Evolutionary conservation across 345 rosid genomes (phyloP).

Genomic region (Citropsis articulata): DNA sequence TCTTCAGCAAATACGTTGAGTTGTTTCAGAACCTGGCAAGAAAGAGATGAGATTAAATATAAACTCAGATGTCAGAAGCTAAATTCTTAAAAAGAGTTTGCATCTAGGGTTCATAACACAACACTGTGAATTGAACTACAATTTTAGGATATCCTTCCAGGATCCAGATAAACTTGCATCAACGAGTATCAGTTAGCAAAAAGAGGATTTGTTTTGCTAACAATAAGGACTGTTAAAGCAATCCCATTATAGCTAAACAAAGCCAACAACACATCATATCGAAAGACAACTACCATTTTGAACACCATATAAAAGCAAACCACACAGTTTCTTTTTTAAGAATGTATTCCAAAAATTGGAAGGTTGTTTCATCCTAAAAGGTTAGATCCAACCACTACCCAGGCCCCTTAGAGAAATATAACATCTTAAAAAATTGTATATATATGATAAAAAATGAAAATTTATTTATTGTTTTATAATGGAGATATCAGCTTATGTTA

Average conservation of each 20-base stretch:
- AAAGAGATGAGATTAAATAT: slow-evolving; percentile 4
- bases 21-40: slow-evolving; percentile 56
- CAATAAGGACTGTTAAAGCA: background rate
- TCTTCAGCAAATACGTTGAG: slow-evolving; percentile 74
- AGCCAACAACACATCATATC: background rate
- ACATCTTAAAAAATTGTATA: no score
- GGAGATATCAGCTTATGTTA: no score
- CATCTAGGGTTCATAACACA: background rate
- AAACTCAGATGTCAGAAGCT: background rate
- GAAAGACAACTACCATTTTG: background rate
- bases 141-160: background rate
- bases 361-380: background rate
- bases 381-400: no score
- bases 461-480: background rate
- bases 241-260: background rate
- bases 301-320: background rate
- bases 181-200: background rate
- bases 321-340: background rate
- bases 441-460: no score
- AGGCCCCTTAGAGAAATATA: no score
- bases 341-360: background rate
- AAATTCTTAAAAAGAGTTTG: background rate
- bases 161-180: background rate
- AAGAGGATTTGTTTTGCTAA: background rate
- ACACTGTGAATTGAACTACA: background rate